These are phyloP conservation scores for Flaveria trinervia DNA, from an alignment of 129 eudicot genomes.

Conservation along the genomic window DNA sequence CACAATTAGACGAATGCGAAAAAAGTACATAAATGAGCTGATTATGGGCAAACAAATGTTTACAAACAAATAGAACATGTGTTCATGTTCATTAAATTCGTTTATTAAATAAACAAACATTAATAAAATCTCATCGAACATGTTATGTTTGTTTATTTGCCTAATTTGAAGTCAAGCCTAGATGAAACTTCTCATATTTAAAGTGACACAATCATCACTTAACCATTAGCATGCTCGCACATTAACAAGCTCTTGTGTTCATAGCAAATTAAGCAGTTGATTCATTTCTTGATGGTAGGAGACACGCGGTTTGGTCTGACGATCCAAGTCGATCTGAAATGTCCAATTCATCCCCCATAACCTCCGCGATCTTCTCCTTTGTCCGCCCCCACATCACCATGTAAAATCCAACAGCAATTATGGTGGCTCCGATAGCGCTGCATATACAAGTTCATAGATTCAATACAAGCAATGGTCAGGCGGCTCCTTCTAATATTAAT, in stretches of 20 bases:
- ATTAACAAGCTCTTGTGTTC: background rate
- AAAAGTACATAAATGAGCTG: no score
- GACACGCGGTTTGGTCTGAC: conserved; percentile 16
- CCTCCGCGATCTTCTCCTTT: background rate
- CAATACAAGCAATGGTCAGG: background rate
- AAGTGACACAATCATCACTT: background rate
- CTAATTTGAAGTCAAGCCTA: background rate
- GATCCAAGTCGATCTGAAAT: conserved; percentile 21
- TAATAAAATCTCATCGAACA: no score
- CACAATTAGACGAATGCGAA: no score
- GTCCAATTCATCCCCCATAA: conserved; percentile 18
- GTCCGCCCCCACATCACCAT: conserved; percentile 26
- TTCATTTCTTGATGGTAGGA: conserved; percentile 19
- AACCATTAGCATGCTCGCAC: background rate
- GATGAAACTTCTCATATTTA: background rate
- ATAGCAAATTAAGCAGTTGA: conserved; percentile 1
- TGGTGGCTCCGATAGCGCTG: conserved; percentile 16
- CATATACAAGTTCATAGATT: background rate
- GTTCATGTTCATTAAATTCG: no score
- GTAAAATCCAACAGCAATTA: conserved; percentile 19
- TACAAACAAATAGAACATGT: no score
- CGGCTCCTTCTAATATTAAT: no score
- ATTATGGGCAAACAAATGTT: no score
- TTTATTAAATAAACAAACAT: no score
- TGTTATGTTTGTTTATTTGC: no score